Evolutionary conservation across 148 eudicot genomes (phyloP), one percentile per base, ranked within the genome.

Genomic region (Rhododendron kiyosumense): DNA sequence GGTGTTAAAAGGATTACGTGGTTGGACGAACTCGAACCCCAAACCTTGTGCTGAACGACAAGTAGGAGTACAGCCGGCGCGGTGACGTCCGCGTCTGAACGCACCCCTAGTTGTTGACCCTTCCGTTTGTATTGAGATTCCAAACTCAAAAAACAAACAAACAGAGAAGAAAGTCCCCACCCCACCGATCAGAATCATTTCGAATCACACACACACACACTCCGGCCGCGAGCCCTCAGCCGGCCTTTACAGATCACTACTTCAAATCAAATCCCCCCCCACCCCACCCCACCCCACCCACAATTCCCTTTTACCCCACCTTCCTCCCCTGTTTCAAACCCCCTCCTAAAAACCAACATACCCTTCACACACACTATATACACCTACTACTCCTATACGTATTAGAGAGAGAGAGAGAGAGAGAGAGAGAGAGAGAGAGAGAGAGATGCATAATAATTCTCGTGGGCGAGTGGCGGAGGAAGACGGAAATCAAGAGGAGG

Each of bases 391-490:
- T 7, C 22, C 24, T 41, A 59, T 1, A 38, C 51, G 34, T 41
- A 41, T 41, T 41, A 3, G 73, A 82, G 61, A 83, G 46, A 34
- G 69, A 20, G 28, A 71, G 63, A 57, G 26, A 61, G 67, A 63
- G 71, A 63, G 69, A 63, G 69, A 63, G 52, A 59, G 20, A 82
- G 61, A 82, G 24, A 46, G 63, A 65, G 77, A 13, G 76, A 83
- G 67, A 84, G 51, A 41, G 57, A 83, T 38, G 24, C 7, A 4
- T 4, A 54, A 83, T 14, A 61, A 22, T 49, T 43, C 38, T 49
- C 34, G 61, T 30, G 78, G 17, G 24, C 63, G 4, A 86, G 90
- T 90, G 94, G 93, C 94, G 15, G 95, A 92, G 83, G 92, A 92
- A 78, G 96, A 93, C 22, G 91, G 92, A 38, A 84, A 75, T 59